Percentiles rank a stretch among this genome's conserved stretches.
Conservation (phyloP, 1,284 basidiomycete species). For the Rhodotorula mucilaginosa region DNA sequence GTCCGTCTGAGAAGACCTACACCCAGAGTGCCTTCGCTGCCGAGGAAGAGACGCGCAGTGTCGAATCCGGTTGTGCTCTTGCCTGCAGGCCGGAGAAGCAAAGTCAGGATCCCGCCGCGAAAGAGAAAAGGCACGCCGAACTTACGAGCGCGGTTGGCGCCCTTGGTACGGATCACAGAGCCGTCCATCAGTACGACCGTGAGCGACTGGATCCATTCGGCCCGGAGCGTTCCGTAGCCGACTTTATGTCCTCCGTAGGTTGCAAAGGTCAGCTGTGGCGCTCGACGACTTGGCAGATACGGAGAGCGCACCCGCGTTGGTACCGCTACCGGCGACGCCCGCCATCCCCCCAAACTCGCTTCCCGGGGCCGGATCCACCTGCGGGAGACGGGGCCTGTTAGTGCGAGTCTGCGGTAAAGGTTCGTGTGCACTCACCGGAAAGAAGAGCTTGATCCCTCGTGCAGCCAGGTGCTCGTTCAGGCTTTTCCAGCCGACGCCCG, state of each 20-base stretch:
- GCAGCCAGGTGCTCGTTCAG: conserved; percentile 71
- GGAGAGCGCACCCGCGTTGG: conserved; percentile 30
- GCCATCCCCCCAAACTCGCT: conserved; percentile 31
- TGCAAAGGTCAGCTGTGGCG: too few species aligned
- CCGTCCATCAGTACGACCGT: conserved; percentile 73
- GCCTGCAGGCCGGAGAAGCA: conserved; percentile 53
- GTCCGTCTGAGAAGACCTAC: conserved; percentile 42
- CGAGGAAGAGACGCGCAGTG: conserved; percentile 74
- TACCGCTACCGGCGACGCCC: conserved; percentile 25
- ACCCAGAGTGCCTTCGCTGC: conserved; percentile 91
- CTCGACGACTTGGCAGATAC: background rate
- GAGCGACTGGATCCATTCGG: conserved; percentile 56
- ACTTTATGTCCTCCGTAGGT: conserved; percentile 53
- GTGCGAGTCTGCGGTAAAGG: background rate
- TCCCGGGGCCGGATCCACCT: conserved; percentile 48
- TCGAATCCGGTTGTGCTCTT: conserved; percentile 42
- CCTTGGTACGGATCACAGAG: conserved; percentile 85
- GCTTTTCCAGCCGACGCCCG: conserved; percentile 79
- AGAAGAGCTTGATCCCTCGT: conserved; percentile 76
- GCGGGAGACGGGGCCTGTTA: background rate
- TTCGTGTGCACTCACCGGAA: conserved; percentile 56
- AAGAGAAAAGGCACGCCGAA: background rate
- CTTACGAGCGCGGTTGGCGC: conserved; percentile 27
- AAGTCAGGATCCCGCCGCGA: background rate
- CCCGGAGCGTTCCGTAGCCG: conserved; percentile 67